phyloP scores from a whole-genome alignment of 163 green algal species.

The Volvox carteri region DNA sequence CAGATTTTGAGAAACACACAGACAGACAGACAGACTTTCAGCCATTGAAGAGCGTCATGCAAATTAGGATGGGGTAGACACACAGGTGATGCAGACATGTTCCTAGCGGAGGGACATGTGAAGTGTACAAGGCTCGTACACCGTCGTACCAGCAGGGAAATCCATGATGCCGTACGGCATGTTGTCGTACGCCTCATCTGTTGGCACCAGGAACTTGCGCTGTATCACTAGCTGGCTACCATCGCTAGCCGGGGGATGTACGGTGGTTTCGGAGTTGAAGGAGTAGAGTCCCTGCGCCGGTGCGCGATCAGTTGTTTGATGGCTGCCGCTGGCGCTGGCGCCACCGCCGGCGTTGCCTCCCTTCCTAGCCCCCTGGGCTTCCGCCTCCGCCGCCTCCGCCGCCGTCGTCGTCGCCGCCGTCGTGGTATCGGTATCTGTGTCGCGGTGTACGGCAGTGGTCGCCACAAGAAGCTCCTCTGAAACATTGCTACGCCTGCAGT shows the following conservation, averaged over 20 bases:
- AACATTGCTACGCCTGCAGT: neutral
- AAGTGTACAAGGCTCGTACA: too few species aligned
- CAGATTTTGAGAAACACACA: neutral
- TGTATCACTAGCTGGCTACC: neutral
- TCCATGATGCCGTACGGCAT: neutral
- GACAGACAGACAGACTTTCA: neutral
- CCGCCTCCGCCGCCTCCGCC: neutral
- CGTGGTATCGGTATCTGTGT: neutral
- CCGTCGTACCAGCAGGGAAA: conserved; percentile 6
- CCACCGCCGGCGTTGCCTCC: neutral
- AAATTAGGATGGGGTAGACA: too few species aligned
- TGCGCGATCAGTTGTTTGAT: neutral
- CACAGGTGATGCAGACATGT: too few species aligned
- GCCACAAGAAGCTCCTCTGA: conserved; percentile 10
- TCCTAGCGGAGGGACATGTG: too few species aligned
- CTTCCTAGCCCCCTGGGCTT: neutral
- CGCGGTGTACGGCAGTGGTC: neutral
- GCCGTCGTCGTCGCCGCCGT: neutral
- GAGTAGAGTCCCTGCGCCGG: neutral
- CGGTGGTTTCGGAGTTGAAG: conserved; percentile 16
- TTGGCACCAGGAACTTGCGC: conserved; percentile 20
- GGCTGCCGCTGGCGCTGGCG: neutral
- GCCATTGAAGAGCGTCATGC: too few species aligned
- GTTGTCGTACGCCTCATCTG: neutral
- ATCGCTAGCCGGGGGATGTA: neutral